phyloP scores from a whole-genome alignment of 352 stramenopile genomes.

The Pythium plurisporium region DNA sequence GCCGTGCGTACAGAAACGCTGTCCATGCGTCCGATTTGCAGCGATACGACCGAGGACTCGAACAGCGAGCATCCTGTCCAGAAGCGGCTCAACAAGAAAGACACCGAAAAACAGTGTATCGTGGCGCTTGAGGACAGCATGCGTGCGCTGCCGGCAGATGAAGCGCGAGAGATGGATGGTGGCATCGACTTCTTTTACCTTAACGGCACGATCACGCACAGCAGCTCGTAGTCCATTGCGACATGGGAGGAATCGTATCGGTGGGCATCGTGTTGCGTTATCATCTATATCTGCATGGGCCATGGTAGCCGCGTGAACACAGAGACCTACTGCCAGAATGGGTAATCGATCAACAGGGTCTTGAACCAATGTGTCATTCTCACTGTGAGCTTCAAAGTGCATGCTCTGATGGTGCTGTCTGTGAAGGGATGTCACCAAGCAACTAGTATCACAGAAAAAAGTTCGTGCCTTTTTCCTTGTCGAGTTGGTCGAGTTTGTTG shows the following conservation, averaged over 20 bases:
- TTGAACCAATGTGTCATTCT: too few relatives aligned
- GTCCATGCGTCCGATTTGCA: not conserved
- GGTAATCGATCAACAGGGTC: too few relatives aligned
- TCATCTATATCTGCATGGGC: too few relatives aligned
- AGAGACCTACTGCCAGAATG: too few relatives aligned
- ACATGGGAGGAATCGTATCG: too few relatives aligned
- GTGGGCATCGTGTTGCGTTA: too few relatives aligned
- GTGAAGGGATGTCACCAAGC: too few relatives aligned
- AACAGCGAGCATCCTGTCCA: not conserved
- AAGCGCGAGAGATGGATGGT: too few relatives aligned
- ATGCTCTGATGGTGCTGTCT: too few relatives aligned
- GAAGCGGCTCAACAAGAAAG: not conserved
- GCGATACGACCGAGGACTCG: not conserved
- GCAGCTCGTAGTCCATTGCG: too few relatives aligned
- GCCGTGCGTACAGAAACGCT: not conserved
- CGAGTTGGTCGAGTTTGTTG: conserved; percentile 71
- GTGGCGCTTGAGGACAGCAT: not conserved
- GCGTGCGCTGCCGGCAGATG: not conserved
- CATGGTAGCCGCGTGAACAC: too few relatives aligned
- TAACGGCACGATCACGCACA: not conserved
- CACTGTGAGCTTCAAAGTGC: too few relatives aligned
- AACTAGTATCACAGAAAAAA: conserved; percentile 12
- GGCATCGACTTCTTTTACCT: not conserved
- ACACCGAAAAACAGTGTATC: not conserved
- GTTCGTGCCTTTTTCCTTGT: conserved; percentile 51